Evolutionary conservation across 1,139 yeast species (phyloP).

Genomic region (Hemisphaericaspora xylanilytica): DNA sequence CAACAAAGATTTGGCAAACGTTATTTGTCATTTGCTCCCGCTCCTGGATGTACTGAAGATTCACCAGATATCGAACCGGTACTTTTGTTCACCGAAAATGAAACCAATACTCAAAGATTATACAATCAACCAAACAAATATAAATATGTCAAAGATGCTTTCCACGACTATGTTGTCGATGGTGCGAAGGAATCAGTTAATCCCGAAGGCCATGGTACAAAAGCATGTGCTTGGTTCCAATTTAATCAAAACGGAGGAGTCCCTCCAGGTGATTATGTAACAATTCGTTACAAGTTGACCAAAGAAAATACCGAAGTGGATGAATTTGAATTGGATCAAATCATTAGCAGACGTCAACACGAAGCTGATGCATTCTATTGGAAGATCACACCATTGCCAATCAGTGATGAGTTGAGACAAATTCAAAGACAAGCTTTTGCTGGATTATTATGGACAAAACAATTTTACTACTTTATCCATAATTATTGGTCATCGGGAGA

Average conservation of each 20-base stretch:
- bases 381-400: slow-evolving; percentile 84
- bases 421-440: slow-evolving; percentile 95
- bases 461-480: slow-evolving; percentile 85
- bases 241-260: slow-evolving; percentile 76
- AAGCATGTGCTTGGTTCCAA: slow-evolving; percentile 77
- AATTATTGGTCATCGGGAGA: slow-evolving; percentile 90
- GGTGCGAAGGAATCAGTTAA: slow-evolving; percentile 61
- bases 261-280: slow-evolving; percentile 87
- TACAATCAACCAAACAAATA: slow-evolving; percentile 60
- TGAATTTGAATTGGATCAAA: slow-evolving; percentile 72
- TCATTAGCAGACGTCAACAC: slow-evolving; percentile 72
- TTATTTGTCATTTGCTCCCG: slow-evolving; percentile 75
- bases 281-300: slow-evolving; percentile 76
- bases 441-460: slow-evolving; percentile 93
- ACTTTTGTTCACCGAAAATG: slow-evolving; percentile 84
- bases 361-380: slow-evolving; percentile 96
- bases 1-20: slow-evolving; percentile 76
- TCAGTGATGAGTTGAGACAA: slow-evolving; percentile 76
- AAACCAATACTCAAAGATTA: slow-evolving; percentile 70
- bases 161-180: slow-evolving; percentile 78
- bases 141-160: slow-evolving; percentile 79
- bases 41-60: slow-evolving; percentile 69
- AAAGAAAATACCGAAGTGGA: slow-evolving; percentile 53
- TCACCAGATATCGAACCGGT: slow-evolving; percentile 72
- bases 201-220: slow-evolving; percentile 39